Evolutionary conservation across 2,329 filamentous ascomycete species (phyloP).

Genomic region (Pseudocercospora cruenta): DNA sequence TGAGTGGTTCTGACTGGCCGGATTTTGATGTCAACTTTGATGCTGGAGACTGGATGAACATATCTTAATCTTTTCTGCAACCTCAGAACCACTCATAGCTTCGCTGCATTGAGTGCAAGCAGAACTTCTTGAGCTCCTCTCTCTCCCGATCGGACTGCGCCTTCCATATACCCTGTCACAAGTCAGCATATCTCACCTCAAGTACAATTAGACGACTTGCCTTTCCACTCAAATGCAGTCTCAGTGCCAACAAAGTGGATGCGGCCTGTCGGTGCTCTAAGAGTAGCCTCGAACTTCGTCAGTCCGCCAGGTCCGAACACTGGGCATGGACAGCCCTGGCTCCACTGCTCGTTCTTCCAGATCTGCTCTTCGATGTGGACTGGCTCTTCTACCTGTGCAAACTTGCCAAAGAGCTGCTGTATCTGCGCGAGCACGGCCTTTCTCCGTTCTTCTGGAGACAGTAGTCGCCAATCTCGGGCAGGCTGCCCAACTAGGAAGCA

Average conservation of each 20-base stretch:
- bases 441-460: constrained; percentile 36
- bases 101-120: constrained; percentile 21
- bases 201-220: neutral
- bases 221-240: constrained; percentile 55
- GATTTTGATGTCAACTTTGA: neutral
- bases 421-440: constrained; percentile 43
- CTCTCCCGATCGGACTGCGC: constrained; percentile 56
- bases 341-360: constrained; percentile 35
- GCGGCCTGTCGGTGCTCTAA: constrained; percentile 39
- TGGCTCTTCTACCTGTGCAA: constrained; percentile 35
- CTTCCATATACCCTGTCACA: constrained; percentile 59
- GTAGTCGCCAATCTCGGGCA: constrained; percentile 43
- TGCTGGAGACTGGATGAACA: constrained; percentile 1
- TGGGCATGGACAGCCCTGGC: constrained; percentile 36
- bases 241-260: constrained; percentile 62
- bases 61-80: neutral
- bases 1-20: neutral
- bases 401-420: constrained; percentile 35
- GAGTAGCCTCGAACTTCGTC: constrained; percentile 30
- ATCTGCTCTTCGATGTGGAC: constrained; percentile 37
- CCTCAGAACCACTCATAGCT: constrained; percentile 7
- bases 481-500: constrained; percentile 48
- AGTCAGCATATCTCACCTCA: neutral
- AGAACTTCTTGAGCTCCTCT: constrained; percentile 54
- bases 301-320: constrained; percentile 32